Percentiles rank a stretch among this genome's conserved stretches.
phyloP scores from a whole-genome alignment of 768 basidiomycete species.

The Auriscalpium orientale region DNA sequence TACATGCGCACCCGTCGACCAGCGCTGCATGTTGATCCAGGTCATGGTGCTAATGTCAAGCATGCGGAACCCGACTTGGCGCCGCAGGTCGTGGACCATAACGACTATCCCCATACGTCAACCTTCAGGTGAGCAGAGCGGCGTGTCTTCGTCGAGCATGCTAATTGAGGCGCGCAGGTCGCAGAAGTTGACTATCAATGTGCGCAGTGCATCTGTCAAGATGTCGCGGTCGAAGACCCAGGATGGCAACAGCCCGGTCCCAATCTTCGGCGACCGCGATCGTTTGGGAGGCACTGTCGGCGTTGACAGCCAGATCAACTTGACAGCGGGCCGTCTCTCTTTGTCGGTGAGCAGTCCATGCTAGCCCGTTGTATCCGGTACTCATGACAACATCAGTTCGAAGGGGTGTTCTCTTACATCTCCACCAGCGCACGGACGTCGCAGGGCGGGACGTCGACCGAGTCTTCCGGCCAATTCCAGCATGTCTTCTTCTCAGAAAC shows the following conservation, averaged over 20 bases:
- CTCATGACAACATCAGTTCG: constrained; percentile 36
- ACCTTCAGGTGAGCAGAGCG: constrained; percentile 2
- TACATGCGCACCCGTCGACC: background rate
- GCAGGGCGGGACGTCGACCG: constrained; percentile 12
- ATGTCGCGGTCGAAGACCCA: constrained; percentile 26
- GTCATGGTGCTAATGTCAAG: background rate
- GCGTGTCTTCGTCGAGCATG: background rate
- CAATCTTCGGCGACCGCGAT: constrained; percentile 58
- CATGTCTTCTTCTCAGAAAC: constrained; percentile 22
- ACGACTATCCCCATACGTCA: constrained; percentile 3
- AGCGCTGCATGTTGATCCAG: background rate
- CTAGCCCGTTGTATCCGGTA: background rate
- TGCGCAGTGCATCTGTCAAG: constrained; percentile 57
- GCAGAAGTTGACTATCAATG: constrained; percentile 48
- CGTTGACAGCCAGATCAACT: constrained; percentile 42
- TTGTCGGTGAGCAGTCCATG: constrained; percentile 37
- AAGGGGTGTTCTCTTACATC: constrained; percentile 50
- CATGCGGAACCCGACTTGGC: background rate
- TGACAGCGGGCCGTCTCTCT: constrained; percentile 45
- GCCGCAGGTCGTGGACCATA: background rate
- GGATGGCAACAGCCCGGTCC: constrained; percentile 21
- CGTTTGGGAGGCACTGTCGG: constrained; percentile 52
- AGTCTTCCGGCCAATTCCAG: constrained; percentile 15
- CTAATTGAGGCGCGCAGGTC: constrained; percentile 1
- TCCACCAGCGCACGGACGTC: constrained; percentile 19